phyloP scores from a whole-genome alignment of 352 stramenopile genomes.

The Phytophthora cactorum region DNA sequence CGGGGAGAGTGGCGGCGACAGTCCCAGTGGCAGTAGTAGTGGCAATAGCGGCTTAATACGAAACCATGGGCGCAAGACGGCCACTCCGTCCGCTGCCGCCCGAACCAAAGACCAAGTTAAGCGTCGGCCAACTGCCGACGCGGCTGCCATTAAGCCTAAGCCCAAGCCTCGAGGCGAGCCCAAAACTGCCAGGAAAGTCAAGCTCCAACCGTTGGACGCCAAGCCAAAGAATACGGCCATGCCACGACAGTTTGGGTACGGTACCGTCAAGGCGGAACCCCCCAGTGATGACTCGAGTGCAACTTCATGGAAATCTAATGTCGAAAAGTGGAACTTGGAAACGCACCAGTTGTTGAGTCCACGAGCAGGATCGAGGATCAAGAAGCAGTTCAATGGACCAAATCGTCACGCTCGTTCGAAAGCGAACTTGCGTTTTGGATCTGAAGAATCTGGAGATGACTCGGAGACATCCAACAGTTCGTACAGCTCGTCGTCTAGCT shows the following conservation, averaged over 20 bases:
- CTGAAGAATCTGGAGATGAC: conserved; percentile 48
- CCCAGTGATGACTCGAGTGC: conserved; percentile 13
- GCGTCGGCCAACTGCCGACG: conserved; percentile 20
- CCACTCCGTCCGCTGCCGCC: conserved; percentile 15
- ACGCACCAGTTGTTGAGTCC: conserved; percentile 40
- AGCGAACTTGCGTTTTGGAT: conserved; percentile 7
- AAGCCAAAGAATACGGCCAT: conserved; percentile 26
- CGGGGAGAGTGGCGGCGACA: conserved; percentile 30
- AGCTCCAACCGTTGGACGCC: conserved; percentile 19
- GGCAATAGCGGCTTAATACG: conserved; percentile 46
- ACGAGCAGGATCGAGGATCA: conserved; percentile 35
- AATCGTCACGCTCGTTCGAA: conserved; percentile 12
- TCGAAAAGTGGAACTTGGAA: conserved; percentile 50
- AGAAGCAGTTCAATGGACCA: conserved; percentile 29
- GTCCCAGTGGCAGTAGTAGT: conserved; percentile 36
- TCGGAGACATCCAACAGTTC: conserved; percentile 50
- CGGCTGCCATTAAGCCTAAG: not conserved
- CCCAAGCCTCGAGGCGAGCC: conserved; percentile 19
- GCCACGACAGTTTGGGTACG: conserved; percentile 37
- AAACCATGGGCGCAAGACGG: conserved; percentile 23
- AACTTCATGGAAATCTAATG: conserved; percentile 51
- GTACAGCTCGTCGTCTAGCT: conserved; percentile 43
- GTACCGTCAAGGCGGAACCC: conserved; percentile 25
- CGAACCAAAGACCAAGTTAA: conserved; percentile 31
- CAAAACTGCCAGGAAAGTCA: conserved; percentile 25